Percentiles rank a stretch among this genome's conserved stretches.
These are phyloP conservation scores for Meyerozyma guilliermondii DNA, from an alignment of 1,139 yeast genomes.

Conservation along the genomic window DNA sequence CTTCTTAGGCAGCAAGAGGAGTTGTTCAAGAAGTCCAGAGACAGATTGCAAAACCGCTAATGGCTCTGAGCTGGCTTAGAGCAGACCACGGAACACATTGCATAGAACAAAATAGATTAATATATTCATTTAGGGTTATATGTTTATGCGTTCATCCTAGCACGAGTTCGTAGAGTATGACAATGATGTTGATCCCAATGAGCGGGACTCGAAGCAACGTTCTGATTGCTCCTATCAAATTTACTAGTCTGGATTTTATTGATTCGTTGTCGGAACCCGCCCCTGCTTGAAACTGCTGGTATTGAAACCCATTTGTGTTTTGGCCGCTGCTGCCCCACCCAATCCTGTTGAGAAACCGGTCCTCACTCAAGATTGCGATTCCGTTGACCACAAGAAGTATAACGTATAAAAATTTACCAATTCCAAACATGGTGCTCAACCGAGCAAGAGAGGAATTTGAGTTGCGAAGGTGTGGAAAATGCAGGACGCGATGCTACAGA, in stretches of 20 bases:
- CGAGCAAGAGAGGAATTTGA: background rate
- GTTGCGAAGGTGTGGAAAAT: background rate
- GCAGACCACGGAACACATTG: constrained; percentile 26
- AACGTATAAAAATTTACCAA: constrained; percentile 65
- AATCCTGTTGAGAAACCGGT: constrained; percentile 68
- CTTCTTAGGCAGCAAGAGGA: constrained; percentile 88
- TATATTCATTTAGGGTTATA: constrained; percentile 2
- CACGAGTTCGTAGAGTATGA: constrained; percentile 69
- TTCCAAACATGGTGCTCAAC: constrained; percentile 52
- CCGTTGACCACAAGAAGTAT: constrained; percentile 67
- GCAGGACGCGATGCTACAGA: background rate
- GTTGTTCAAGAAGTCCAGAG: constrained; percentile 82
- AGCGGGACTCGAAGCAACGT: constrained; percentile 74
- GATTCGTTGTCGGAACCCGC: constrained; percentile 26
- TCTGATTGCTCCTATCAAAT: constrained; percentile 67
- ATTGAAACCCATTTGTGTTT: constrained; percentile 17
- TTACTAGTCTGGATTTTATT: constrained; percentile 54
- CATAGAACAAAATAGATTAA: constrained; percentile 33
- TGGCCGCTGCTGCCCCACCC: constrained; percentile 32
- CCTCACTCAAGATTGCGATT: constrained; percentile 77
- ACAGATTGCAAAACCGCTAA: constrained; percentile 47
- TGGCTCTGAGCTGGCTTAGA: constrained; percentile 9
- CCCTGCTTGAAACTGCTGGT: constrained; percentile 22
- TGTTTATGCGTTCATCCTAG: constrained; percentile 47
- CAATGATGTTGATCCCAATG: constrained; percentile 60